A percentile compares a stretch with the other conserved stretches of the same genome.
Evolutionary conservation across 2,329 filamentous ascomycete species (phyloP).

Genomic region (Ophiocordyceps sinensis): DNA sequence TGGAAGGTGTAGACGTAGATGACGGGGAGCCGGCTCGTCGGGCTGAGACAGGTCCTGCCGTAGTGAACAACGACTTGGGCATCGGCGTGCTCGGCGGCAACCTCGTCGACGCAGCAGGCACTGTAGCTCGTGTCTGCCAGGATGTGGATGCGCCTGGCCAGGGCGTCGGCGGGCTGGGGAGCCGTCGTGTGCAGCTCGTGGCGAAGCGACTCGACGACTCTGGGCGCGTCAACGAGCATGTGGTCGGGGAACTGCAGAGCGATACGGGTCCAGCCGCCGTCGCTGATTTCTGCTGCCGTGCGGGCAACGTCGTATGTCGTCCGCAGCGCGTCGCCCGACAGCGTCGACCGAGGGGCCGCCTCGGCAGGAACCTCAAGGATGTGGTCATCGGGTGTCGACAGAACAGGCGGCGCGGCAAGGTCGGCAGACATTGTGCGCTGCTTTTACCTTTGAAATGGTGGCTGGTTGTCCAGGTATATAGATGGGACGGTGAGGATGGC

Average conservation of each 20-base stretch:
- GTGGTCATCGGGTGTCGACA: conserved; percentile 49
- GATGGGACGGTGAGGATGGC: too few relatives aligned
- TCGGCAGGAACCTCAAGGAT: conserved; percentile 36
- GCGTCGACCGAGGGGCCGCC: conserved; percentile 15
- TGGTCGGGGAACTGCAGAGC: conserved; percentile 93
- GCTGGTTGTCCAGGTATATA: too few relatives aligned
- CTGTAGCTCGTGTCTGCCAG: conserved; percentile 94
- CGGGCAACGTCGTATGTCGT: conserved; percentile 74
- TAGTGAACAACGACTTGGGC: conserved; percentile 92
- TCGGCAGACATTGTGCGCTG: conserved; percentile 24
- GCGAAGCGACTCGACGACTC: conserved; percentile 50
- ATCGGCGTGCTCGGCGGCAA: conserved; percentile 84
- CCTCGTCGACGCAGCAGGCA: conserved; percentile 91
- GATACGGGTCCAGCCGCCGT: conserved; percentile 57
- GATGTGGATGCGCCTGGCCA: conserved; percentile 49
- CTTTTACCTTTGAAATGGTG: too few relatives aligned
- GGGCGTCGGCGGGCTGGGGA: conserved; percentile 1
- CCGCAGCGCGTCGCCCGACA: conserved; percentile 53
- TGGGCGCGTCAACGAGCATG: conserved; percentile 76
- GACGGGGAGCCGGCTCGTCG: conserved; percentile 73
- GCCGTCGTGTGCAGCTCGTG: conserved; percentile 9
- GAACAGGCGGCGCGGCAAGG: conserved; percentile 39
- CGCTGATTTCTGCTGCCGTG: conserved; percentile 62
- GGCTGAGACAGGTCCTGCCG: conserved; percentile 80
- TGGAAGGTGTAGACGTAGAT: conserved; percentile 80